Base-by-base conservation (phyloP, 352 stramenopile species). In the Globisporangium radiosum region DNA sequence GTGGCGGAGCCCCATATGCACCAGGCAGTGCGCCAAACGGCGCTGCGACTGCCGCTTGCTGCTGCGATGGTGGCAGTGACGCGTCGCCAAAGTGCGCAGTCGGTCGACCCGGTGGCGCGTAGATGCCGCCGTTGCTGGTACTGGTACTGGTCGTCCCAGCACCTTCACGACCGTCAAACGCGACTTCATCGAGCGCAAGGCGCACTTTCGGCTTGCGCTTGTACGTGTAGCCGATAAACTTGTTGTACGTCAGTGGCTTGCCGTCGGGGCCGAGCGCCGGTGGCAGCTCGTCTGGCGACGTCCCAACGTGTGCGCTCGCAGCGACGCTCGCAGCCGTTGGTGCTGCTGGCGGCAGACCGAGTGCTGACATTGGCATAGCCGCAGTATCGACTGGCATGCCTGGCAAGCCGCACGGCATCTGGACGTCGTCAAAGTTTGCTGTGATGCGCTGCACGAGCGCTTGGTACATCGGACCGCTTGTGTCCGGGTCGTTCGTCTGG, bases 341-440 rank as follows among this genome's bases (percentile, higher is more conserved):
- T 15, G 52, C 49, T 15, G 52, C 44, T 3, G 63, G 60, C 19
- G 37, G 36, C 14, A 8, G 6, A 1, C n/a, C 47, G 11, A 37
- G 37, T 19, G 47, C 15, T 33, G 47, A 7, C 7, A 19, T 7
- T 14, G 47, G 25, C 25, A 33, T 33, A 33, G 25, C 25, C 25
- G 25, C 25, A 52, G 7, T 52, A 6, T n/a, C 3, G 2, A 19
- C 47, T 37, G 67, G 63, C 51, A 70, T 57, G 17, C 62, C 25
- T 2, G 65, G 68, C 33, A 81, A 60, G 25, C 74, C 72, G 37
- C 64, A 73, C 3, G 70, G 61, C 63, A 98, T 92, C 45, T 94
- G 79, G 70, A 98, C 98, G n/a, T 97, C 93, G 68, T 98, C 94
- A 75, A 98, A 98, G 72, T 98, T 98, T 17, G 88, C 76, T 33